A percentile compares a stretch with the other conserved stretches of the same genome.
Evolutionary conservation across 2,329 filamentous ascomycete species (phyloP).

Genomic region (Apiospora pterosperma): DNA sequence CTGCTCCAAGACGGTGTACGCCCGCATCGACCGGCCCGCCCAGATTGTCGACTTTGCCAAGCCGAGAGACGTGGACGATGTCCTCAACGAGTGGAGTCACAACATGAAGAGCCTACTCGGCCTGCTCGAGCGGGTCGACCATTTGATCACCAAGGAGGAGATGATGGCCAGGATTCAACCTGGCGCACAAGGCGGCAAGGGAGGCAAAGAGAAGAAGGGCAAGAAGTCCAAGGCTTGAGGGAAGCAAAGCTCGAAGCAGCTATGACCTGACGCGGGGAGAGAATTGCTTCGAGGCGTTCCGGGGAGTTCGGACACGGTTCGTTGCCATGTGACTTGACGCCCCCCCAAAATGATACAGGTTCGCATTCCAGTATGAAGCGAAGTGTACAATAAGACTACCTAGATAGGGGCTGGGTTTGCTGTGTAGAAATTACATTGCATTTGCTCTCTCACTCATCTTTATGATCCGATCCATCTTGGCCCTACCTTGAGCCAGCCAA

Average conservation of each 20-base stretch:
- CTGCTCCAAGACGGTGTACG: constrained; percentile 95
- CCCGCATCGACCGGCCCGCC: constrained; percentile 93
- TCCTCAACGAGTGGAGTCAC: constrained; percentile 96
- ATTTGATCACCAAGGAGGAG: constrained; percentile 98
- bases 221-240: constrained; percentile 18
- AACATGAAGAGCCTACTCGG: constrained; percentile 95
- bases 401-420: not conserved
- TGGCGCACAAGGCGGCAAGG: constrained; percentile 38
- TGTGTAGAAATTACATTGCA: not conserved
- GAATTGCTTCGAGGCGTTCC: not conserved
- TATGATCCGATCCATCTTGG: not conserved
- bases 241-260: not conserved
- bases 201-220: constrained; percentile 32
- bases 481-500: no score
- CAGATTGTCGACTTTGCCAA: constrained; percentile 92
- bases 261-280: not conserved
- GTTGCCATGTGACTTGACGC: not conserved
- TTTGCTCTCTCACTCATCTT: not conserved
- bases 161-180: constrained; percentile 99
- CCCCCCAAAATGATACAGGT: constrained; percentile 3
- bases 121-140: constrained; percentile 85
- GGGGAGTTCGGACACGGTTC: not conserved
- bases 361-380: not conserved
- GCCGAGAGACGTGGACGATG: constrained; percentile 90
- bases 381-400: constrained; percentile 4